Evolutionary conservation across 495 filamentous ascomycete species (phyloP).

Genomic region (Letharia columbiana): DNA sequence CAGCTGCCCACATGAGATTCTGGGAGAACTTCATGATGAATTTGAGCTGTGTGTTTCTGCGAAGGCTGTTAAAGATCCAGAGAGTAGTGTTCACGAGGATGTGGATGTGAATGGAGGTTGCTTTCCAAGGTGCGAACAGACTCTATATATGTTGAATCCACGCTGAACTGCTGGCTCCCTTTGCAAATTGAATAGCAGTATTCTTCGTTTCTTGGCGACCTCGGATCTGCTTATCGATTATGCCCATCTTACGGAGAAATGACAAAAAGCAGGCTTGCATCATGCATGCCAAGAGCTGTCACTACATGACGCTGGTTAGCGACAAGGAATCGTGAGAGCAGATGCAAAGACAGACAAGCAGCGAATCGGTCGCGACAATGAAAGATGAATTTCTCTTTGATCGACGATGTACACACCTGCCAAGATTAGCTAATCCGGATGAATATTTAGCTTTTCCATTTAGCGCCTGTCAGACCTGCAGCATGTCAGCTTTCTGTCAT

Average conservation of each 20-base stretch:
- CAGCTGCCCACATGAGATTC: background rate
- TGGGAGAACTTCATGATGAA: background rate
- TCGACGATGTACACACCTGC: background rate
- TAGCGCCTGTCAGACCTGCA: background rate
- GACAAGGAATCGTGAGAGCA: too few relatives aligned
- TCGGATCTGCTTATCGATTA: background rate
- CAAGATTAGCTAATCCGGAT: background rate
- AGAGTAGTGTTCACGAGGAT: background rate
- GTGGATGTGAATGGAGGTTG: background rate
- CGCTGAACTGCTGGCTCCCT: background rate
- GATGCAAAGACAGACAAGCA: too few relatives aligned
- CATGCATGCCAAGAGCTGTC: background rate
- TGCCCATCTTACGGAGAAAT: background rate
- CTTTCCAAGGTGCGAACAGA: background rate
- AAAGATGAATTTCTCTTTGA: background rate
- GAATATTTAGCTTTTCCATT: background rate
- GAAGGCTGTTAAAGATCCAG: background rate
- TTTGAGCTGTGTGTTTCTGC: background rate
- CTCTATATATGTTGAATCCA: background rate
- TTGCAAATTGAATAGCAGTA: background rate
- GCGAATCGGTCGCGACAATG: too few relatives aligned
- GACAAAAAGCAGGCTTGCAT: background rate
- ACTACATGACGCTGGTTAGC: background rate
- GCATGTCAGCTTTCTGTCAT: constrained; percentile 1
- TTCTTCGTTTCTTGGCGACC: background rate